phyloP scores from a whole-genome alignment of 371 early-diverging fungal species.

The Mortierella polycephala region DNA sequence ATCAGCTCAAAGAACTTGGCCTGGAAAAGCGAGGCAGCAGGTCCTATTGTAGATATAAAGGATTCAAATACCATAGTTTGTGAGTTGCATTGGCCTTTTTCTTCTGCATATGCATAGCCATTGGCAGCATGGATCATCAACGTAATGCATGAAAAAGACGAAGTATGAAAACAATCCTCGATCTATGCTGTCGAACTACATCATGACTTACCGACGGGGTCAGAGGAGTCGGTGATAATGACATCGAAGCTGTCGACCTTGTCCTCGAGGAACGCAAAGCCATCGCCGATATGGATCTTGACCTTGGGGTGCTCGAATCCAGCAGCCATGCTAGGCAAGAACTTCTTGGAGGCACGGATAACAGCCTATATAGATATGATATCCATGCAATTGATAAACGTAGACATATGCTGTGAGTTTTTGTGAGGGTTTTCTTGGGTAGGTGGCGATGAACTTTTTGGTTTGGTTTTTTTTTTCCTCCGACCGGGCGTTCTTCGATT shows the following conservation, averaged over 20 bases:
- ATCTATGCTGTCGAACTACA: too few relatives aligned
- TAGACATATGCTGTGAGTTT: too few relatives aligned
- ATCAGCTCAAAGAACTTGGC: slow-evolving; percentile 91
- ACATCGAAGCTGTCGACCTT: slow-evolving; percentile 91
- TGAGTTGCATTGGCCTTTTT: too few relatives aligned
- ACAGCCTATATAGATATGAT: slow-evolving; percentile 70
- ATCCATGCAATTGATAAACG: neutral
- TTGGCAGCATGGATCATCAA: too few relatives aligned
- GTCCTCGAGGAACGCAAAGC: slow-evolving; percentile 91
- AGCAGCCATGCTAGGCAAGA: slow-evolving; percentile 91
- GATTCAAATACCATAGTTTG: neutral
- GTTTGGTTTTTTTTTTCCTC: too few relatives aligned
- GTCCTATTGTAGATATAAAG: slow-evolving; percentile 64
- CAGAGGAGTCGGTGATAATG: slow-evolving; percentile 98
- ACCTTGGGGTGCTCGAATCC: slow-evolving; percentile 97
- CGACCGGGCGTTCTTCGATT: too few relatives aligned
- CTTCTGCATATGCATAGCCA: too few relatives aligned
- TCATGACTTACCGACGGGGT: slow-evolving; percentile 83
- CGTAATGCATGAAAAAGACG: neutral
- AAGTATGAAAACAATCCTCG: too few relatives aligned
- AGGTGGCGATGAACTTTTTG: too few relatives aligned
- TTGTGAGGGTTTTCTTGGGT: neutral
- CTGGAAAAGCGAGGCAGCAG: slow-evolving; percentile 95
- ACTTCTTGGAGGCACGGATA: slow-evolving; percentile 88
- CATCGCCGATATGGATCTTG: slow-evolving; percentile 93